Evolutionary conservation across 139 green algal species (phyloP).

Genomic region (Chlamydomonas incerta): DNA sequence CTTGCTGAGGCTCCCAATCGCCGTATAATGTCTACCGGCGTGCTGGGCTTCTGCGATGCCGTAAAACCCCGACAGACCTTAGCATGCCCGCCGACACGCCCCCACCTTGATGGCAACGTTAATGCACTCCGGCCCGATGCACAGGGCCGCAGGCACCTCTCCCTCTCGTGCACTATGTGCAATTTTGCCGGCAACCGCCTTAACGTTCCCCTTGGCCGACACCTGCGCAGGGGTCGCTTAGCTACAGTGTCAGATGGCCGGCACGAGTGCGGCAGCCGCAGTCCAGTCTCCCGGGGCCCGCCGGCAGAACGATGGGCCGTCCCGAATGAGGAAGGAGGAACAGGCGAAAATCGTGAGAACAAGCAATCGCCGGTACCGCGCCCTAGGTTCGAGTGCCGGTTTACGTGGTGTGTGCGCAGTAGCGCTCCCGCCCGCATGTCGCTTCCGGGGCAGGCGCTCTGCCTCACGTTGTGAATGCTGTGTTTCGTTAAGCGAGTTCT

Average conservation of each 20-base stretch:
- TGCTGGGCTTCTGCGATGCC: too few relatives aligned
- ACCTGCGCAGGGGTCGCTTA: constrained; percentile 14
- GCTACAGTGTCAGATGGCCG: background rate
- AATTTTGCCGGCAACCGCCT: constrained; percentile 62
- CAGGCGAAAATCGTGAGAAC: too few relatives aligned
- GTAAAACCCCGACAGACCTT: too few relatives aligned
- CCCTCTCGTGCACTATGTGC: constrained; percentile 58
- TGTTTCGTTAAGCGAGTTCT: too few relatives aligned
- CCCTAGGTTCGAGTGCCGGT: background rate
- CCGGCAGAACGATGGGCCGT: background rate
- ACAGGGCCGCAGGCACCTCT: constrained; percentile 59
- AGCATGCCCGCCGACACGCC: background rate
- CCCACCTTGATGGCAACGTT: constrained; percentile 66
- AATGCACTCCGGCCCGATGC: constrained; percentile 55
- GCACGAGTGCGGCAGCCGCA: background rate
- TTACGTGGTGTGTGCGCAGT: background rate
- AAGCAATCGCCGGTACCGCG: too few relatives aligned
- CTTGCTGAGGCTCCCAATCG: too few relatives aligned
- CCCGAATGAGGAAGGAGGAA: background rate
- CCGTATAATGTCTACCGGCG: too few relatives aligned
- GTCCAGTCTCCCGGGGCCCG: background rate
- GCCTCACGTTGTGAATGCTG: too few relatives aligned
- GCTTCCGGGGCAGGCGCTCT: too few relatives aligned
- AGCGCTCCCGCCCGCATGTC: too few relatives aligned
- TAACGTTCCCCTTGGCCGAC: constrained; percentile 33